A percentile compares a stretch with the other conserved stretches of the same genome.
phyloP scores from a whole-genome alignment of 129 eudicot genomes.

The Gnaphalium uliginosum region DNA sequence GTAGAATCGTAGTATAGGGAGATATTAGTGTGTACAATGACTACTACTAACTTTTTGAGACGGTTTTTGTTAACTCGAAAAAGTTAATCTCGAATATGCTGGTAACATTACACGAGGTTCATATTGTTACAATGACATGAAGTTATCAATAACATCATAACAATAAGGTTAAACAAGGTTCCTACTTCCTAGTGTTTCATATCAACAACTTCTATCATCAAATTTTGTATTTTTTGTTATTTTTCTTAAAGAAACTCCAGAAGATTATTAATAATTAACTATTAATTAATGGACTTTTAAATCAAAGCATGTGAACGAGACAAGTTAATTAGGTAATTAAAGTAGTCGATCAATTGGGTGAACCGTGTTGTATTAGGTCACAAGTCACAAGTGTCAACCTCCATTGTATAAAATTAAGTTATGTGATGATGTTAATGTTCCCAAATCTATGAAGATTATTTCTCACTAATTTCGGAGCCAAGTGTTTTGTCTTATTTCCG shows the following conservation, averaged over 20 bases:
- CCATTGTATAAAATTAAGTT: neutral
- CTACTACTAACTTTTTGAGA: constrained; percentile 6
- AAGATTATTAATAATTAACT: too few relatives aligned
- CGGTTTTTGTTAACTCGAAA: neutral
- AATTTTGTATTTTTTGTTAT: too few relatives aligned
- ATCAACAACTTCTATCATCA: too few relatives aligned
- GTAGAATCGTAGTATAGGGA: constrained; percentile 10
- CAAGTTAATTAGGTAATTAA: too few relatives aligned
- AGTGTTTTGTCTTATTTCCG: neutral
- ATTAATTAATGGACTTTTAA: too few relatives aligned
- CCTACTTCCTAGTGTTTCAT: too few relatives aligned
- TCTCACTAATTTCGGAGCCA: neutral
- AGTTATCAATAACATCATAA: too few relatives aligned
- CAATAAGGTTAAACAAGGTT: too few relatives aligned
- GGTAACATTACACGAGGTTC: neutral
- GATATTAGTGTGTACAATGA: constrained; percentile 9
- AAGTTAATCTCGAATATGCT: neutral
- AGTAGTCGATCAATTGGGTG: neutral
- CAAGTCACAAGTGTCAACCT: neutral
- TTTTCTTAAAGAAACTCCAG: too few relatives aligned
- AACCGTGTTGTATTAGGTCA: neutral
- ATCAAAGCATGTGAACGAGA: too few relatives aligned
- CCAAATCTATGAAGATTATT: neutral
- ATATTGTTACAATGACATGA: too few relatives aligned
- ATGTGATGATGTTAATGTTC: neutral